Evolutionary conservation across 169 alveolate genomes (phyloP), one percentile per base, ranked within the genome.

Genomic region (Plasmodium vivax): DNA sequence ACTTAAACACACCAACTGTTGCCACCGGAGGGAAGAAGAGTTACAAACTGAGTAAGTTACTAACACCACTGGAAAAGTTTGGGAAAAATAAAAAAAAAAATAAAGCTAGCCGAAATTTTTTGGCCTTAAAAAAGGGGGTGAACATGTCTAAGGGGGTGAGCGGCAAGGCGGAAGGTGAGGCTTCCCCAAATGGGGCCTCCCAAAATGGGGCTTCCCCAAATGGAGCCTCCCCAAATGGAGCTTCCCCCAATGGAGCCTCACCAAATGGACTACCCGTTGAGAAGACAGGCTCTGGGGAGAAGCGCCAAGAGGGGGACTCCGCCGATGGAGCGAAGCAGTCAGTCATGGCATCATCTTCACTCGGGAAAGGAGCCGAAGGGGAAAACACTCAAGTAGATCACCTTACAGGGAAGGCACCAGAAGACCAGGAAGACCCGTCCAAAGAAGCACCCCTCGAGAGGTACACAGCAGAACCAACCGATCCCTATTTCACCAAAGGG

Each of bases 1-100:
- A 75, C 56, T 56, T 75, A 27, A 87, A 43, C 32, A 82, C 30
- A 36, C 41, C 84, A 51, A 51, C 62, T 23, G 43, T 23, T 30
- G 1, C 38, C 77, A 68, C 19, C 32, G 77, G 30, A 75, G 82
- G 68, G 19, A 87, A 56, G 81, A 87, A 75, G 43, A 87, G 68
- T 77, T 77, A 75, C 68, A 87, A 87, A 36, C 41, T 75, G 32
- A 77, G 87, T 54, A 87, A 87, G 68, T 16, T 51, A 51, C 27
- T 87, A 75, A 30, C 87, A 75, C 93, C 80, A 34, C 51, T 71
- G 30, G 93, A 87, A 74, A 85, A 85, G 77, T 34, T 36, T 23
- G 23, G 62, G 75, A 87, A 79, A 87, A 87, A 79, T 75, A 87
- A 75, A 56, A 85, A 75, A 87, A 75, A 87, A 87, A 75, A 87